Conservation (phyloP, 257 asterid species). For the Solanum ossicruentum region DNA sequence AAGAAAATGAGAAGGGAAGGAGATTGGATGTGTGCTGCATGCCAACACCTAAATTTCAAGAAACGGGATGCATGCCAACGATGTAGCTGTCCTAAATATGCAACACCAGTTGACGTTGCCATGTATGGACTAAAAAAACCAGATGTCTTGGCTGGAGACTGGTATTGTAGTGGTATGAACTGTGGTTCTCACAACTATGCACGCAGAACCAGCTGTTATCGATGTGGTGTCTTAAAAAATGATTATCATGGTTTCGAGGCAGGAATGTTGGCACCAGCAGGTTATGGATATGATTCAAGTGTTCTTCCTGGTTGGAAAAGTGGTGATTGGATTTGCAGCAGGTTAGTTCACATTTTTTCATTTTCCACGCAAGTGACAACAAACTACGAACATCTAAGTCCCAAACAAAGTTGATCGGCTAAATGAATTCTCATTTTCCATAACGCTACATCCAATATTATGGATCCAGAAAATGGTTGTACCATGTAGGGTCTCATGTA, state of each 20-base stretch:
- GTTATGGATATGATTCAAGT: slow-evolving; percentile 30
- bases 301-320: slow-evolving; percentile 76
- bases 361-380: background rate
- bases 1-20: slow-evolving; percentile 54
- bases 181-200: slow-evolving; percentile 90
- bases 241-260: slow-evolving; percentile 37
- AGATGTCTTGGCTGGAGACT: slow-evolving; percentile 64
- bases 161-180: slow-evolving; percentile 55
- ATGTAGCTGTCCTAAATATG: slow-evolving; percentile 67
- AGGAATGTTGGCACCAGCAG: background rate
- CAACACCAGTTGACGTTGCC: slow-evolving; percentile 29
- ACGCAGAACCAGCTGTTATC: slow-evolving; percentile 57
- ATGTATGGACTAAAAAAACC: slow-evolving; percentile 33
- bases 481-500: background rate
- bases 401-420: background rate
- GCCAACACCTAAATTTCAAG: slow-evolving; percentile 70
- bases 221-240: slow-evolving; percentile 35
- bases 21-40: slow-evolving; percentile 84
- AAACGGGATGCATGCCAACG: slow-evolving; percentile 64
- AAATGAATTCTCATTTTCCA: background rate
- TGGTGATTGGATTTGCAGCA: slow-evolving; percentile 83
- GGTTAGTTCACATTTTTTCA: slow-evolving; percentile 15
- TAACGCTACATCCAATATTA: background rate
- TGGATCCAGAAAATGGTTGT: background rate
- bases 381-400: too few species aligned